Percentiles rank a stretch among this genome's conserved stretches.
Conservation (phyloP, 176 grass and related monocot species). For the Chrysopogon serrulatus region DNA sequence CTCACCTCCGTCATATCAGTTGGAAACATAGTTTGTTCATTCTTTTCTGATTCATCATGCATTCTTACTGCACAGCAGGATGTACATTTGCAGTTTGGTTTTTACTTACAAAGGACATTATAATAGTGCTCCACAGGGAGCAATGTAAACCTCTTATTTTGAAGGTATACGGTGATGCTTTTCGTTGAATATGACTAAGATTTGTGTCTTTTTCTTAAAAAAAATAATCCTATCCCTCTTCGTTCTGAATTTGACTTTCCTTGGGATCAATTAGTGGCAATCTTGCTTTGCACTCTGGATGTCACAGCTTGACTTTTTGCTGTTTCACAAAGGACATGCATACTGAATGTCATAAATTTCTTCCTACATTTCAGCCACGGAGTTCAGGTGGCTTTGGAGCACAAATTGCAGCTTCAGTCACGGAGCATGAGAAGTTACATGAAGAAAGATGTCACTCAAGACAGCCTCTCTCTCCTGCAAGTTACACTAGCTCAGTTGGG, state of each 20-base stretch:
- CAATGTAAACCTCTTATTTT: background rate
- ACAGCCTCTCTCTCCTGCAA: constrained; percentile 64
- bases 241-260: constrained; percentile 4
- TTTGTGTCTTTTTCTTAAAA: background rate
- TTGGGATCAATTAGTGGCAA: background rate
- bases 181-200: background rate
- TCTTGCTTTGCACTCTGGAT: background rate
- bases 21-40: constrained; percentile 1
- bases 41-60: background rate
- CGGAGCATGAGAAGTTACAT: constrained; percentile 57
- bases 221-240: background rate
- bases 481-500: constrained; percentile 77
- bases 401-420: constrained; percentile 42
- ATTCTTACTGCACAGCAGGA: background rate
- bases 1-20: background rate
- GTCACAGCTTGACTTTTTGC: background rate
- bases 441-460: constrained; percentile 36
- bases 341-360: constrained; percentile 8
- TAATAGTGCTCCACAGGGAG: background rate
- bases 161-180: background rate
- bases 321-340: background rate
- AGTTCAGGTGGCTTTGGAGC: constrained; percentile 55
- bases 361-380: constrained; percentile 40
- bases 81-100: background rate
- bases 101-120: background rate